Evolutionary conservation across 257 asterid genomes (phyloP).

Genomic region (Nicotiana otophora): DNA sequence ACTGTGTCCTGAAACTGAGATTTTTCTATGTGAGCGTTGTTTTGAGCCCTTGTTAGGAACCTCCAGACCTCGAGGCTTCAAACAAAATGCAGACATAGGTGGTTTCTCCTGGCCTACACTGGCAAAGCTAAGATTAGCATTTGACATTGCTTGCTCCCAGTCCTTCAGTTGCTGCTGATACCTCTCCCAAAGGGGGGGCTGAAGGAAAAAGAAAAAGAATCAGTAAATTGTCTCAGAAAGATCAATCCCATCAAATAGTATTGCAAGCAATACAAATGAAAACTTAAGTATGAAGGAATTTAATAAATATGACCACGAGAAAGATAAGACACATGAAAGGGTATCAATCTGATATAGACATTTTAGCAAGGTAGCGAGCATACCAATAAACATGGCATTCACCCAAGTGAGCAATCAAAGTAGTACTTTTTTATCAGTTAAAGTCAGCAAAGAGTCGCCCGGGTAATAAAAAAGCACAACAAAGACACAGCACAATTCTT

Average conservation of each 20-base stretch:
- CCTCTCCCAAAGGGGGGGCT: constrained; percentile 95
- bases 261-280: background rate
- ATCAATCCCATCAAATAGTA: background rate
- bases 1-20: constrained; percentile 57
- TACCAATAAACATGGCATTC: background rate
- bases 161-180: constrained; percentile 80
- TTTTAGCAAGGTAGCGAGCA: background rate
- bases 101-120: constrained; percentile 67
- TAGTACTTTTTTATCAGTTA: background rate
- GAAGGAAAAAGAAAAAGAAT: constrained; percentile 20
- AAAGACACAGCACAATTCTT: background rate
- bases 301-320: background rate
- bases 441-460: background rate
- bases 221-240: constrained; percentile 9
- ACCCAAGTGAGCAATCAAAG: background rate
- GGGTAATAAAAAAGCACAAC: background rate
- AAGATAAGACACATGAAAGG: constrained; percentile 3
- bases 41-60: constrained; percentile 78
- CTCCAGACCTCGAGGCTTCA: constrained; percentile 89
- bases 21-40: constrained; percentile 82
- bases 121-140: constrained; percentile 37
- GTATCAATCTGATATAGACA: background rate
- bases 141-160: constrained; percentile 69
- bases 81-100: constrained; percentile 86
- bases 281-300: background rate